A percentile compares a stretch with the other conserved stretches of the same genome.
phyloP scores from a whole-genome alignment of 192 early-diverging fungal genomes.

The Funneliformis mosseae region DNA sequence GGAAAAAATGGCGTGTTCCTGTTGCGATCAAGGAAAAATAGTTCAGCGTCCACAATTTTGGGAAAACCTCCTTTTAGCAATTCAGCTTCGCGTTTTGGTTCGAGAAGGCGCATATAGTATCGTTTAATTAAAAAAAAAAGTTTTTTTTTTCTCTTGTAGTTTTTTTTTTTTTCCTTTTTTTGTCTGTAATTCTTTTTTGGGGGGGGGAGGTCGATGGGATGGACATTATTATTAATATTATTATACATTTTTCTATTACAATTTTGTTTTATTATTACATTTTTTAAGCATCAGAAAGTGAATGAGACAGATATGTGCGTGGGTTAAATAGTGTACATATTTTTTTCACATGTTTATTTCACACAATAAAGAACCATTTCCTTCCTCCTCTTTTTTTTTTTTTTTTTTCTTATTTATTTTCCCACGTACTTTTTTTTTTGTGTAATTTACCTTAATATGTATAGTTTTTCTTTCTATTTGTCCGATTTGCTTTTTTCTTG shows the following conservation, averaged over 20 bases:
- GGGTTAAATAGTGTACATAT: conserved; percentile 8
- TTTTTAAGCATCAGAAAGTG: background rate
- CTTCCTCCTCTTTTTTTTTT: conserved; percentile 3
- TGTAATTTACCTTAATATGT: background rate
- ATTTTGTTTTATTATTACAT: conserved; percentile 15
- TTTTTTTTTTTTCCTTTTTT: background rate
- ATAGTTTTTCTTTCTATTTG: background rate
- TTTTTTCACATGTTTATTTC: background rate
- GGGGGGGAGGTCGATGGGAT: conserved; percentile 28
- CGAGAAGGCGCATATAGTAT: conserved; percentile 7
- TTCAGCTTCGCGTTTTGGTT: background rate
- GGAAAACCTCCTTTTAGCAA: conserved; percentile 9
- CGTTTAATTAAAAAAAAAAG: background rate
- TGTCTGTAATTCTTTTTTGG: background rate
- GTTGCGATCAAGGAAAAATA: conserved; percentile 30
- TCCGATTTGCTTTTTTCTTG: background rate
- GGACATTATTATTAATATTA: conserved; percentile 4
- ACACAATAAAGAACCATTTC: background rate
- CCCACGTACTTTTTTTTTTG: background rate
- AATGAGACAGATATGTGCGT: background rate
- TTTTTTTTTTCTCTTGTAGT: background rate
- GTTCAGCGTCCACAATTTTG: conserved; percentile 5
- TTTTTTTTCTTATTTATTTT: background rate
- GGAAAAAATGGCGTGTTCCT: background rate
- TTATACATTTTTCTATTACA: background rate